Base-by-base conservation (phyloP, 805 yeast species). In the Lipomyces yamanashiensis region DNA sequence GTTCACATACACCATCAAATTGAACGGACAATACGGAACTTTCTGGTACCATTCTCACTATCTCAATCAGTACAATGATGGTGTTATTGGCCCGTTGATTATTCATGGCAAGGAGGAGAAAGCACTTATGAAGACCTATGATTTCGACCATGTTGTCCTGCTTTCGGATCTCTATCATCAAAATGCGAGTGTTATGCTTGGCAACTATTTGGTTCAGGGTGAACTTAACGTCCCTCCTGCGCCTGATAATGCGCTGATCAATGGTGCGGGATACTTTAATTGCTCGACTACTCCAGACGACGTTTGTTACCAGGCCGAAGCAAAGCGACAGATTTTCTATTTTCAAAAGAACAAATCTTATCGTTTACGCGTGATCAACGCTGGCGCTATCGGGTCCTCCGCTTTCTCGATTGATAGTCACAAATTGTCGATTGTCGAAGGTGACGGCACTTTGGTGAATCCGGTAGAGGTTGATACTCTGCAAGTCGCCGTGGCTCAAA, bases 21-120 rank as follows among this genome's bases (percentile, higher is more conserved):
- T 76, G 2, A 71, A 74, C 53, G 33, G 49, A 7, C 83, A 81
- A 59, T 71, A 75, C 41, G 87, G 87, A 0, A 79, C 85, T 0
- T 80, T 74, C 59, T 84, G 87, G 87, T 84, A 84, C 70, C 87
- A 84, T 65, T 78, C 85, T 5, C 87, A 84, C 59, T 76, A 74
- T 70, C 82, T 82, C 47, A 77, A 82, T 6, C 96, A 95, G 53
- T 85, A 84, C 69, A 86, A 87, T 33, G 96, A 96, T 56, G 83
- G 92, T 6, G 76, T 89, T 66, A 77, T 84, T 49, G 82, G 91
- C 4, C 90, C 82, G 2, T 72, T 89, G 58, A 78, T 63, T 13
- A 51, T 65, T 2, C 54, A 59, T 13, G 61, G 45, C 33, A 28
- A 28, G 13, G 61, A 54, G 28, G 40, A 54, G 19, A 33, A 41